A percentile compares a stretch with the other conserved stretches of the same genome.
Evolutionary conservation across 371 early-diverging fungal genomes (phyloP).

Genomic region (Coemansia sp.): DNA sequence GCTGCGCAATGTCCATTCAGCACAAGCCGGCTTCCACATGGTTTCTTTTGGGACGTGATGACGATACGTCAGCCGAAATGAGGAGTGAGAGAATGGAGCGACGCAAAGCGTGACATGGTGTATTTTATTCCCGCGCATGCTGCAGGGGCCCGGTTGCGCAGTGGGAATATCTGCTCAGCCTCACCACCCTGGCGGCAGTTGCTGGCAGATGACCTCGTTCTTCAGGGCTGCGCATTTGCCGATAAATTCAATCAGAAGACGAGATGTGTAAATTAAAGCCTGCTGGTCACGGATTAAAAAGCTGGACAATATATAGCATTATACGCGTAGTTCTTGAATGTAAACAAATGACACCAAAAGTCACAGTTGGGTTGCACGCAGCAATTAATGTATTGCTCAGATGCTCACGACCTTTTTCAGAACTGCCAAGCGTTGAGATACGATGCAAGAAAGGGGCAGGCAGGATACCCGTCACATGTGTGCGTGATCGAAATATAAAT

Average conservation of each 20-base stretch:
- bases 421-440: background rate
- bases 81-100: background rate
- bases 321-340: background rate
- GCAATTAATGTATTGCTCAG: background rate
- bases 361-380: background rate
- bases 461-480: background rate
- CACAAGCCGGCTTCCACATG: slow-evolving; percentile 4
- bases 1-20: background rate
- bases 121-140: slow-evolving; percentile 3
- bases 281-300: background rate
- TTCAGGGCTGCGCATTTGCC: background rate
- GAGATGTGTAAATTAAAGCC: background rate
- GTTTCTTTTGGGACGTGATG: background rate
- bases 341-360: background rate
- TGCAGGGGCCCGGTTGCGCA: slow-evolving; percentile 1
- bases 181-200: background rate
- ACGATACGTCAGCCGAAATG: background rate
- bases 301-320: background rate
- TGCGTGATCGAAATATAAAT: slow-evolving; percentile 2
- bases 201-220: background rate
- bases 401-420: background rate
- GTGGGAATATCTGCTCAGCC: slow-evolving; percentile 1
- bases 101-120: background rate
- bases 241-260: background rate
- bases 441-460: background rate